A percentile compares a stretch with the other conserved stretches of the same genome.
Evolutionary conservation across 148 eudicot genomes (phyloP).

Genomic region (Rhododendron griersonianum): DNA sequence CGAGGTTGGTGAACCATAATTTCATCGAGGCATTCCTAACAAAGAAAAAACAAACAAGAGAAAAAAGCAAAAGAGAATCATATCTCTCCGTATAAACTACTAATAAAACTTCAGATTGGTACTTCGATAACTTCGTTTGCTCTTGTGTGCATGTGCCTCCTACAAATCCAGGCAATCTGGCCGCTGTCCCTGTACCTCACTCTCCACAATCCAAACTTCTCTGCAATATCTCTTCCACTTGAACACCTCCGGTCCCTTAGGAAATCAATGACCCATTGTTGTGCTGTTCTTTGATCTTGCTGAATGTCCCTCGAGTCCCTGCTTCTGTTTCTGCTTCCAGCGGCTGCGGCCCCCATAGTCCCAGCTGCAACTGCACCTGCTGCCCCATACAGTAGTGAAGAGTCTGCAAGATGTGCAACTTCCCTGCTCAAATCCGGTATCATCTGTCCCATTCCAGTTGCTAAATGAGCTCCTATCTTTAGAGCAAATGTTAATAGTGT

Average conservation of each 20-base stretch:
- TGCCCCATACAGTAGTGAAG: slow-evolving; percentile 60
- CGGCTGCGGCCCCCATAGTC: slow-evolving; percentile 49
- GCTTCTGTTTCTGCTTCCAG: slow-evolving; percentile 40
- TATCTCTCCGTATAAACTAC: background rate
- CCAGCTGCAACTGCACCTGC: slow-evolving; percentile 68
- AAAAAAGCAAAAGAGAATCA: background rate
- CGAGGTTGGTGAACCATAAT: background rate
- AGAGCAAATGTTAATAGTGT: slow-evolving; percentile 78
- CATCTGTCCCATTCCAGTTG: slow-evolving; percentile 80
- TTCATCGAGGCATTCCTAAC: background rate
- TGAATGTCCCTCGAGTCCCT: slow-evolving; percentile 53
- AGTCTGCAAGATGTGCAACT: slow-evolving; percentile 58
- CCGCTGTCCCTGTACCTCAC: slow-evolving; percentile 81
- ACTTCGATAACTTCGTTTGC: slow-evolving; percentile 67
- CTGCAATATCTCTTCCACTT: slow-evolving; percentile 81
- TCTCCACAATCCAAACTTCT: slow-evolving; percentile 93
- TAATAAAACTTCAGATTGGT: slow-evolving; percentile 43
- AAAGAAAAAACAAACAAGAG: background rate
- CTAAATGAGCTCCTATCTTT: slow-evolving; percentile 89
- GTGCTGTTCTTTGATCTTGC: slow-evolving; percentile 77
- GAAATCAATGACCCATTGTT: slow-evolving; percentile 92
- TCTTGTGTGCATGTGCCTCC: slow-evolving; percentile 66
- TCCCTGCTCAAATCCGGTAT: slow-evolving; percentile 86
- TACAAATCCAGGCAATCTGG: slow-evolving; percentile 89
- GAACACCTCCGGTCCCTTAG: slow-evolving; percentile 71